Evolutionary conservation across 345 rosid species (phyloP).

Genomic region (Ceriops tagal): DNA sequence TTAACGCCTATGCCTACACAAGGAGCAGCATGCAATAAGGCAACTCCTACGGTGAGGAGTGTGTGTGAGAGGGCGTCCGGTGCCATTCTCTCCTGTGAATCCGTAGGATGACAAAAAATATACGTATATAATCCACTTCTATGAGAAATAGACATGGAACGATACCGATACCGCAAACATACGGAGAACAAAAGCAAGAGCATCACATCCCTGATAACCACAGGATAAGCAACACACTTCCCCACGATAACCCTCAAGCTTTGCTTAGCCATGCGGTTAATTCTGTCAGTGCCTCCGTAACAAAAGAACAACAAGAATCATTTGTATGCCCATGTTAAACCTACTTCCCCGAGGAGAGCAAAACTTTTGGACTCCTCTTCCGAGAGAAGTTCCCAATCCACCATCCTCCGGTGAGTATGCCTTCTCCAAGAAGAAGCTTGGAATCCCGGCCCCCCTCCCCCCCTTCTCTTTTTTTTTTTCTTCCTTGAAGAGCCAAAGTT

Average conservation of each 20-base stretch:
- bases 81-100: too few species aligned
- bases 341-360: slow-evolving; percentile 38
- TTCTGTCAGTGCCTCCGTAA: neutral
- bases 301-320: neutral
- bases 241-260: neutral
- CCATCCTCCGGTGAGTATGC: too few species aligned
- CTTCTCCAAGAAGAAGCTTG: neutral
- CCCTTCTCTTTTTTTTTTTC: slow-evolving; percentile 23
- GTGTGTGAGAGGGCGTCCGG: too few species aligned
- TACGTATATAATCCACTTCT: too few species aligned
- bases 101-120: too few species aligned
- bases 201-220: too few species aligned
- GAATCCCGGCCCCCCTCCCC: slow-evolving; percentile 22
- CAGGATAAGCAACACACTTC: neutral
- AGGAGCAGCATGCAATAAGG: too few species aligned
- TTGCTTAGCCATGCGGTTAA: neutral
- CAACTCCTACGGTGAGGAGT: too few species aligned
- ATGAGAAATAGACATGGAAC: too few species aligned
- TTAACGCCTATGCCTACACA: too few species aligned
- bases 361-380: slow-evolving; percentile 44
- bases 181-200: neutral
- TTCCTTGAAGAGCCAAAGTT: slow-evolving; percentile 18
- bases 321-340: slow-evolving; percentile 14
- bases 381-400: slow-evolving; percentile 22
- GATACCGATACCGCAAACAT: too few species aligned